phyloP scores from a whole-genome alignment of 2,329 filamentous ascomycete species.

The Dactylellina leptospora region DNA sequence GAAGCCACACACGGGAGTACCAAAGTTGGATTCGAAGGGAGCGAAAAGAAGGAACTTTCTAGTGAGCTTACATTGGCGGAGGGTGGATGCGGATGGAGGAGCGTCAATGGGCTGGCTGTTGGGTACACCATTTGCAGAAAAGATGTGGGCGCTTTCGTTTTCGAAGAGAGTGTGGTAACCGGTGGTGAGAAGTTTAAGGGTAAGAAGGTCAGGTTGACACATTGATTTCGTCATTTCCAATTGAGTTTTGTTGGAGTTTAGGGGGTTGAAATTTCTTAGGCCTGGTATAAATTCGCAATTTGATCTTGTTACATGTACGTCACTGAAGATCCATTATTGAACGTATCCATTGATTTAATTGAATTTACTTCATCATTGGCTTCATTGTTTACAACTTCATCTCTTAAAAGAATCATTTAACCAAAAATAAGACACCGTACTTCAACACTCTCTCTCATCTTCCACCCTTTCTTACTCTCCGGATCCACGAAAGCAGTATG shows the following conservation, averaged over 20 bases:
- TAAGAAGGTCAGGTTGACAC: constrained; percentile 55
- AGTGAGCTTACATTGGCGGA: constrained; percentile 21
- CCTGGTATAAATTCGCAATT: no score
- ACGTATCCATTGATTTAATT: no score
- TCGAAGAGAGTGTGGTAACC: constrained; percentile 60
- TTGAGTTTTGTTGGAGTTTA: not conserved
- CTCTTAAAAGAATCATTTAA: not conserved
- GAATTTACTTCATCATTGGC: not conserved
- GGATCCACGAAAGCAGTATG: constrained; percentile 84
- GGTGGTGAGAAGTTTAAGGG: constrained; percentile 51
- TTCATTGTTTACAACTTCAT: not conserved
- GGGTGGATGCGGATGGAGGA: constrained; percentile 54
- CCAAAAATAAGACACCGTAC: constrained; percentile 75
- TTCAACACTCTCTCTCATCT: constrained; percentile 85
- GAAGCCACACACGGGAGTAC: constrained; percentile 55
- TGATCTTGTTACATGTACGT: no score
- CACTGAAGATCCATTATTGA: no score
- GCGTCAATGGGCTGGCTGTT: constrained; percentile 60
- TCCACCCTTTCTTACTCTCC: constrained; percentile 73
- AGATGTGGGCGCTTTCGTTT: constrained; percentile 65
- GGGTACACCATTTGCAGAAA: constrained; percentile 65
- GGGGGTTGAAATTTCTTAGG: no score
- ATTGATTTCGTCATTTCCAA: not conserved
- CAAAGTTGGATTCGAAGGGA: constrained; percentile 56
- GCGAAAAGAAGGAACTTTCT: constrained; percentile 43